Base-by-base conservation (phyloP, 192 early-diverging fungal species). In the Podila clonocystis region DNA sequence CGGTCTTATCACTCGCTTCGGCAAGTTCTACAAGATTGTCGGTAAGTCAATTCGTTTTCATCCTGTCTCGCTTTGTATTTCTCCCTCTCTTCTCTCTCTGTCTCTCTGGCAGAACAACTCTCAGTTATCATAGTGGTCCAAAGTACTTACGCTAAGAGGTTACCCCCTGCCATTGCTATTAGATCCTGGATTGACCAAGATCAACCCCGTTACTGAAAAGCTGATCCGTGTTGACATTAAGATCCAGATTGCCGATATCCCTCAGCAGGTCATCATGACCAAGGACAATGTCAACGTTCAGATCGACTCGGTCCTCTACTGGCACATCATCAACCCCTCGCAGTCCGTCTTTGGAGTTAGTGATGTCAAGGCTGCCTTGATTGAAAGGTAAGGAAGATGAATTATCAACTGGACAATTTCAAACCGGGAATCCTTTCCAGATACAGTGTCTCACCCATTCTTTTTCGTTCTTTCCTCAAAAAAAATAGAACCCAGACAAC, bases 271-370 rank as follows among this genome's bases (percentile, higher is more conserved):
- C 9, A 93, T 97, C 66, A 93, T 95, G 84, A 95, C 94, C 50
- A 95, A 97, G 77, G 96, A 97, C 84, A 98, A 98, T 72, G 94
- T 96, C 63, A 91, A 87, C 30, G 89, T 96, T 31, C 77, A 76
- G 5, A 96, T 98, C 65, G 96, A 97, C 78, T 90, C 92, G 11
- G 95, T 98, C 0, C 83, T 98, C 1, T 97, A 93, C 70, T 97
- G 94, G 94, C 89, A 95, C 61, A 76, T 93, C 50, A 83, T 89
- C 24, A 93, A 95, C 65, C 94, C 94, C 8, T 96, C 93, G 50
- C 87, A 93, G 67, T 90, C 94, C 9, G 85, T 87, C 20, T 98
- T 91, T 84, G 89, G 93, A 19, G 94, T 98, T 11, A 85, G 86
- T n/a, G 84, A 96, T 69, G 94, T 97, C n/a, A 79, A 72, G n/a